These are phyloP conservation scores for Periconia macrospinosa DNA, from an alignment of 2,329 filamentous ascomycete species.

Conservation along the genomic window DNA sequence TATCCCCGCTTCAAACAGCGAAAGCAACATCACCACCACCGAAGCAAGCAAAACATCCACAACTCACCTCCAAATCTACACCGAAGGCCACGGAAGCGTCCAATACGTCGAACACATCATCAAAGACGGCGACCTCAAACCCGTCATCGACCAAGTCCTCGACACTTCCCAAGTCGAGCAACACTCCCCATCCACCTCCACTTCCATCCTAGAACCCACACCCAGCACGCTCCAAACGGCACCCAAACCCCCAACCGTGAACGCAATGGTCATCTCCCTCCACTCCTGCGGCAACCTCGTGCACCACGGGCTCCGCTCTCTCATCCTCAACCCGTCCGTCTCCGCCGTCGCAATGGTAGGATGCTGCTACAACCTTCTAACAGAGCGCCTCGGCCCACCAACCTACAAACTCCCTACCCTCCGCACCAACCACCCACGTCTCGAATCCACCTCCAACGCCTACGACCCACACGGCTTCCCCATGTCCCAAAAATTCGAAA, in stretches of 20 bases:
- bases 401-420: slow-evolving; percentile 82
- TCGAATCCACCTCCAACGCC: slow-evolving; percentile 68
- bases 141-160: slow-evolving; percentile 66
- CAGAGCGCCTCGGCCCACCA: slow-evolving; percentile 82
- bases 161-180: slow-evolving; percentile 39
- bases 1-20: background rate
- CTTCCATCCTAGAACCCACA: slow-evolving; percentile 21
- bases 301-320: slow-evolving; percentile 86
- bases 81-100: slow-evolving; percentile 68
- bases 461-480: slow-evolving; percentile 91
- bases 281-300: slow-evolving; percentile 98
- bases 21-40: background rate
- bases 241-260: slow-evolving; percentile 36
- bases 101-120: slow-evolving; percentile 78
- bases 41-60: slow-evolving; percentile 22
- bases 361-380: slow-evolving; percentile 97
- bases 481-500: slow-evolving; percentile 73
- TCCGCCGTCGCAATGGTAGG: slow-evolving; percentile 93
- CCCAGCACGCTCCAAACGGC: slow-evolving; percentile 27
- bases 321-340: slow-evolving; percentile 81
- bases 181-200: slow-evolving; percentile 27
- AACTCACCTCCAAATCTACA: slow-evolving; percentile 45
- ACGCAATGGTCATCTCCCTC: slow-evolving; percentile 87
- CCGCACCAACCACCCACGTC: slow-evolving; percentile 72
- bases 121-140: slow-evolving; percentile 70